These are phyloP conservation scores for Candida multigemmis DNA, from an alignment of 805 yeast genomes.

Conservation along the genomic window DNA sequence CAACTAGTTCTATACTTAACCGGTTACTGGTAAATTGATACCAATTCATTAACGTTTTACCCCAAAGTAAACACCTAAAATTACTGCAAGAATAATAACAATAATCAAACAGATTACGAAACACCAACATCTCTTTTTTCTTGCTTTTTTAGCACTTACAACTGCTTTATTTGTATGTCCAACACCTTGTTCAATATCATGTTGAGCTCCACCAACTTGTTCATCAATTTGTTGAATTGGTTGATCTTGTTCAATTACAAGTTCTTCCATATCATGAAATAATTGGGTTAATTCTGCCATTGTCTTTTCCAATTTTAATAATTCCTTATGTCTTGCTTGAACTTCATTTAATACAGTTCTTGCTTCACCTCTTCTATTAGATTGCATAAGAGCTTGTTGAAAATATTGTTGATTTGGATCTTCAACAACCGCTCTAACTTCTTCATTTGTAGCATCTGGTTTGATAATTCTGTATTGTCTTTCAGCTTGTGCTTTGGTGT, in stretches of 20 bases:
- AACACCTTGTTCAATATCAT: slow-evolving; percentile 87
- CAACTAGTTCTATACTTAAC: no score
- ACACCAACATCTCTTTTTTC: slow-evolving; percentile 88
- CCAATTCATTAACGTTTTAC: slow-evolving; percentile 6
- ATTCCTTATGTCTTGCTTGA: slow-evolving; percentile 90
- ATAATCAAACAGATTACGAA: slow-evolving; percentile 52
- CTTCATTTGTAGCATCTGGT: slow-evolving; percentile 77
- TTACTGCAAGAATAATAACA: slow-evolving; percentile 56
- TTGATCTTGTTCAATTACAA: slow-evolving; percentile 92
- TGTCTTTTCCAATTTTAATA: slow-evolving; percentile 88
- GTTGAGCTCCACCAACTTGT: slow-evolving; percentile 75
- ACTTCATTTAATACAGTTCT: slow-evolving; percentile 92
- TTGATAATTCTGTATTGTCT: slow-evolving; percentile 87
- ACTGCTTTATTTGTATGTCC: slow-evolving; percentile 92
- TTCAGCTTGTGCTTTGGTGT: slow-evolving; percentile 79
- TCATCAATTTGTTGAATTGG: slow-evolving; percentile 76
- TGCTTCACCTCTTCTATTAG: slow-evolving; percentile 90
- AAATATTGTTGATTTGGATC: slow-evolving; percentile 89
- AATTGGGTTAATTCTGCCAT: slow-evolving; percentile 93
- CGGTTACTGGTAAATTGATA: no score
- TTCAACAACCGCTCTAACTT: slow-evolving; percentile 77
- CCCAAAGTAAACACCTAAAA: slow-evolving; percentile 55
- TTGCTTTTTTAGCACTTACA: slow-evolving; percentile 76
- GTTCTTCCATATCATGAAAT: slow-evolving; percentile 91
- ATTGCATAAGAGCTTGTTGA: slow-evolving; percentile 82